Evolutionary conservation across 768 basidiomycete genomes (phyloP), one percentile per base, ranked within the genome.

Genomic region (Holtermannia corniformis): DNA sequence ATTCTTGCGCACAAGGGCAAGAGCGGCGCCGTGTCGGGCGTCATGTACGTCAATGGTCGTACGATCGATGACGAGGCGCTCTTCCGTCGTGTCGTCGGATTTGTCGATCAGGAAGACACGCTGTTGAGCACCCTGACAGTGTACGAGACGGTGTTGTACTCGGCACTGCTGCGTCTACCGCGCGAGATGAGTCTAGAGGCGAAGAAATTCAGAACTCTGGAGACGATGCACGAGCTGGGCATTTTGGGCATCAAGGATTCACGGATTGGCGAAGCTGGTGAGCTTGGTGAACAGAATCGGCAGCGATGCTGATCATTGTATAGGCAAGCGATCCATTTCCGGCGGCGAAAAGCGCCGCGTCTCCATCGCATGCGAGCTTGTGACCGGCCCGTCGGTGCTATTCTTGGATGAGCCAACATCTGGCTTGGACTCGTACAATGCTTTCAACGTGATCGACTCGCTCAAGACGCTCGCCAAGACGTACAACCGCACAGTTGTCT

Each of bases 361-460:
- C 1, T 89, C 86, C 0, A 97, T 99, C 59, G 95, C 95, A 40
- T 99, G 95, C 68, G 95, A 99, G 74, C 78, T 99, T 22, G 95
- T 99, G 28, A 99, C 93, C 0, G 89, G 87, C 42, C 95, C 95
- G 13, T 92, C 89, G 0, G 91, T 99, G 47, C 71, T 99, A 27
- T 93, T 96, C 77, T 78, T 97, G 50, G 95, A 99, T 63, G 95
- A 99, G 65, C 95, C 95, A 5, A 99, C 95, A 0, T 91, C 88
- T 49, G 88, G 93, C 47, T 79, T 97, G 42, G 93, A 99, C 64
- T 82, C 93, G 0, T 97, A 82, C 75, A 97, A 97, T 57, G 93
- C 95, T 0, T 85, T 80, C 76, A 96, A 95, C 59, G 93, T 99
- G 58, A 78, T 99, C 28, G 90, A 92, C 41, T 82, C 84, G 28